phyloP scores from a whole-genome alignment of 148 eudicot species.

The Rhododendron molle region DNA sequence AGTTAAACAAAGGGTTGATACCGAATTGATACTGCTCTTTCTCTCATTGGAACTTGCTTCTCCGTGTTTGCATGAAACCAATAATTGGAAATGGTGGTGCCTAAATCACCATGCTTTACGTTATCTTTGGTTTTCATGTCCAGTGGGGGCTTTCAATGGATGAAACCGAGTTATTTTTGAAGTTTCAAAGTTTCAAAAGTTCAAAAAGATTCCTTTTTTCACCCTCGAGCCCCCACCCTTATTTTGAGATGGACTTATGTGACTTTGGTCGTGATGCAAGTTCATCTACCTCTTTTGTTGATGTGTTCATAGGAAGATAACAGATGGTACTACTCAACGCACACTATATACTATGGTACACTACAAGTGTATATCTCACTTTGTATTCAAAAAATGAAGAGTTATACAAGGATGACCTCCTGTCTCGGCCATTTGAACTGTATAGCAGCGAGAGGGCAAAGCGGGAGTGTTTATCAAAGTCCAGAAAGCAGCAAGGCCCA shows the following conservation, averaged over 20 bases:
- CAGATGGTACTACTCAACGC: neutral
- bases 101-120: neutral
- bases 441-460: neutral
- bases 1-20: neutral
- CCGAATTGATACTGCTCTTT: neutral
- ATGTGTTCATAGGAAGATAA: neutral
- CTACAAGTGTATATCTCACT: neutral
- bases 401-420: neutral
- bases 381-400: neutral
- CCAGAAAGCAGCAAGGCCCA: constrained; percentile 1
- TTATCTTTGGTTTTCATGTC: neutral
- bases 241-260: neutral
- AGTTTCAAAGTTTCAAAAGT: neutral
- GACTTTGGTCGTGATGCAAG: neutral
- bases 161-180: neutral
- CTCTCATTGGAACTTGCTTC: neutral
- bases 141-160: neutral
- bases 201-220: neutral
- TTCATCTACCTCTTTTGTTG: neutral
- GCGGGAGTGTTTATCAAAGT: neutral
- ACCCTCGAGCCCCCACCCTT: neutral
- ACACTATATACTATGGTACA: neutral
- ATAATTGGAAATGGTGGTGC: neutral
- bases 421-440: neutral
- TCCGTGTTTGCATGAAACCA: neutral